Base-by-base conservation (phyloP, 495 filamentous ascomycete species). In the Ascodesmis nigricans region DNA sequence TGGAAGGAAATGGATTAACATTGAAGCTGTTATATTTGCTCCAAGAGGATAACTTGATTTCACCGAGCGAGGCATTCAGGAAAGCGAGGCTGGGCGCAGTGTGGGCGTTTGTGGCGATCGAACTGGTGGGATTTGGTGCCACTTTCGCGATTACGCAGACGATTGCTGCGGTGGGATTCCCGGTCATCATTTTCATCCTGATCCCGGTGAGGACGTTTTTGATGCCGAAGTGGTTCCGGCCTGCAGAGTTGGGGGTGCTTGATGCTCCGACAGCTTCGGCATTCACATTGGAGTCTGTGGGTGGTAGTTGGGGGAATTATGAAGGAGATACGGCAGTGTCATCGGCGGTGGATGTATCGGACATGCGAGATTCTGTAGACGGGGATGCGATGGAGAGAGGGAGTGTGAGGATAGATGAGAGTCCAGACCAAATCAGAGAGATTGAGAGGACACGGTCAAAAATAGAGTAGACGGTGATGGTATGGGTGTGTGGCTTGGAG, bases 71-170 rank as follows among this genome's bases (percentile, higher is more conserved):
- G 39, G 77, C 78, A 5, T 67, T 92, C 7, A 63, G 62, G 34
- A 55, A 55, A 5, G 53, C 81, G 14, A 52, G 62, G 14, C 66
- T 71, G 6, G 37, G 39, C 6, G 69, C 72, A 2, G 62, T 90
- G 41, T 90, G 78, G 75, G 52, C 50, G 3, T 91, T 90, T 54
- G 73, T 90, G 1, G 55, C 54, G 9, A 52, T 82, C n/a, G 74
- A 92, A 53, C 55, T 90, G 3, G 9, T 77, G 20, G 80, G 78
- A 0, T 87, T 95, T 46, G 78, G 61, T 3, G 78, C 71, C 1
- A 91, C 78, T 2, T 87, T 95, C 51, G 83, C 80, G n/a, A 84
- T 92, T 44, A 84, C 81, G 5, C 82, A 93, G 55, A 92, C 84
- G 0, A 78, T 91, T 31, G 84, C 79, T 5, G 84, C 84, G 10